Percentiles rank a stretch among this genome's conserved stretches.
Evolutionary conservation across 768 basidiomycete genomes (phyloP).

Genomic region (Boletus rubroflammeus): DNA sequence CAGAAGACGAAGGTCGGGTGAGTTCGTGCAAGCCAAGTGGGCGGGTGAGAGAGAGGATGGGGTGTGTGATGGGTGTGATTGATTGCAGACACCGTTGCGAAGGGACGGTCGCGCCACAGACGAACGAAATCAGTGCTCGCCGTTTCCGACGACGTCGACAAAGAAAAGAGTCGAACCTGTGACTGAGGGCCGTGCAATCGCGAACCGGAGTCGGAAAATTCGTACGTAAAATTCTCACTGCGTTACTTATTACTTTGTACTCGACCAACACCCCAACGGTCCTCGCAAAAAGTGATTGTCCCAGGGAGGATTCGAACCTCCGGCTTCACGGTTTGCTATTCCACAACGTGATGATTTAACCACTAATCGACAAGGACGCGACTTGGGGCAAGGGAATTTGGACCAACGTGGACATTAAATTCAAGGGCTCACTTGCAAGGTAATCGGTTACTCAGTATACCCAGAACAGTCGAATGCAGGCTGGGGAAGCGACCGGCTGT

Average conservation of each 20-base stretch:
- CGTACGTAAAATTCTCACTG: conserved; percentile 21
- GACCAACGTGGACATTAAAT: no score
- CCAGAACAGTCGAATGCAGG: background rate
- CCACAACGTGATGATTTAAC: conserved; percentile 45
- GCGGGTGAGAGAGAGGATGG: conserved; percentile 31
- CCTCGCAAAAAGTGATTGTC: conserved; percentile 20
- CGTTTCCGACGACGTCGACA: conserved; percentile 18
- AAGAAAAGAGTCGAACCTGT: conserved; percentile 3
- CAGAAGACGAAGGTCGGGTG: conserved; percentile 49
- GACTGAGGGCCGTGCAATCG: conserved; percentile 10
- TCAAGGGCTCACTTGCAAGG: background rate
- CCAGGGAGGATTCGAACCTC: conserved; percentile 39
- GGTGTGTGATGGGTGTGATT: conserved; percentile 24
- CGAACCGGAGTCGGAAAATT: conserved; percentile 27
- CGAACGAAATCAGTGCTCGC: conserved; percentile 5
- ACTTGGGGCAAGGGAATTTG: no score
- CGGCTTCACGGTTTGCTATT: conserved; percentile 35
- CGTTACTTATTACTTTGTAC: no score
- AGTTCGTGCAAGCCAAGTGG: conserved; percentile 33
- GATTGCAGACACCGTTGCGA: conserved; percentile 42
- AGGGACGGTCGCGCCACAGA: conserved; percentile 19
- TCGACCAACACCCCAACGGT: no score
- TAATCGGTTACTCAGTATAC: background rate
- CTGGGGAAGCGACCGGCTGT: background rate
- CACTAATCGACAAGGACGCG: conserved; percentile 42